Evolutionary conservation across 176 grass and related monocot genomes (phyloP).

Genomic region (Olyra latifolia): DNA sequence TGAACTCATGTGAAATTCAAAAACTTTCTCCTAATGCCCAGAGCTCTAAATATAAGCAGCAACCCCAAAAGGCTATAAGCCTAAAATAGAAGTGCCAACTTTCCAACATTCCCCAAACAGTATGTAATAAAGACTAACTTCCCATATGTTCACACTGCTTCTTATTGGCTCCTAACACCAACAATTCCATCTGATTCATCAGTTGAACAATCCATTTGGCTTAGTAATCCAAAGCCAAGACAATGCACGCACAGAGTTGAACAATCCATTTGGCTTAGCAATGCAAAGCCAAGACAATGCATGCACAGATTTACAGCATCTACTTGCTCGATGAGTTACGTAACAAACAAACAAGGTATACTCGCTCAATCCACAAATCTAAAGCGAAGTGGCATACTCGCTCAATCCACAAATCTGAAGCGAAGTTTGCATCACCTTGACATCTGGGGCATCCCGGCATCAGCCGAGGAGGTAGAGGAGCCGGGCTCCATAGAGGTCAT

Average conservation of each 20-base stretch:
- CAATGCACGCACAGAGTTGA: background rate
- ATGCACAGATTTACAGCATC: background rate
- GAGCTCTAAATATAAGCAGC: slow-evolving; percentile 17
- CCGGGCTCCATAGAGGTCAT: slow-evolving; percentile 72
- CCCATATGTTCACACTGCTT: background rate
- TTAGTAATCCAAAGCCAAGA: background rate
- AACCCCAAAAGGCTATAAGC: background rate
- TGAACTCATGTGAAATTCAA: background rate
- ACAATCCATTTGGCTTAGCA: background rate
- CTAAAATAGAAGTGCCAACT: slow-evolving; percentile 23
- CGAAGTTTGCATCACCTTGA: slow-evolving; percentile 43
- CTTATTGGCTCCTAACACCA: background rate
- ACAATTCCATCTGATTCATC: background rate
- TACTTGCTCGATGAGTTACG: background rate
- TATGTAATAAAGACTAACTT: background rate
- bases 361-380: background rate
- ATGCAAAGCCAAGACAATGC: slow-evolving; percentile 9
- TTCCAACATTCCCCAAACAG: background rate
- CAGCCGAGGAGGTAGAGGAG: slow-evolving; percentile 9
- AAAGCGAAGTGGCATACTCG: slow-evolving; percentile 8
- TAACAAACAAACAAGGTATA: background rate
- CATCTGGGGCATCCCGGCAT: slow-evolving; percentile 37
- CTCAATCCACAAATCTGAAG: slow-evolving; percentile 4
- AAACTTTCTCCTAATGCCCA: background rate
- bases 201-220: background rate